A percentile compares a stretch with the other conserved stretches of the same genome.
These are phyloP conservation scores for Saccharomyces mikatae DNA, from an alignment of 805 yeast species.

Conservation along the genomic window DNA sequence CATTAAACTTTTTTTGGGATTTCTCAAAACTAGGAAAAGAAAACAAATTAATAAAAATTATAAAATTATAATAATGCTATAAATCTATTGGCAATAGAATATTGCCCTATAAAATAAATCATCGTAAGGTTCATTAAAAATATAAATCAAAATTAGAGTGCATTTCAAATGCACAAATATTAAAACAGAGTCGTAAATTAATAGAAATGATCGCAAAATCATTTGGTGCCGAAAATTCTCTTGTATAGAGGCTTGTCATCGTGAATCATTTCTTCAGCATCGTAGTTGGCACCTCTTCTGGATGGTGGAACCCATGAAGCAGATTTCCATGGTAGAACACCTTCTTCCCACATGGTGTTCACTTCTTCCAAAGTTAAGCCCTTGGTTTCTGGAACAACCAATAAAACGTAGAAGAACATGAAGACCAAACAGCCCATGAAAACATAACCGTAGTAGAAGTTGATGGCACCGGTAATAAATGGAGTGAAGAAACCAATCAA, in stretches of 20 bases:
- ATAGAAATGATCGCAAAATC: not conserved
- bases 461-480: constrained; percentile 54
- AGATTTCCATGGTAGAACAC: constrained; percentile 36
- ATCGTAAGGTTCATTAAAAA: not conserved
- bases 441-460: constrained; percentile 65
- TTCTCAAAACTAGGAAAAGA: not conserved
- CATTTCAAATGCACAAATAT: not conserved
- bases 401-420: constrained; percentile 57
- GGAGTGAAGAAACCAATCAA: constrained; percentile 69
- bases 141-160: not conserved
- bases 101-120: not conserved
- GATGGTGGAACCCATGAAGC: constrained; percentile 41
- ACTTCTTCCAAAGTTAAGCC: constrained; percentile 76
- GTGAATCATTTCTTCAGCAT: constrained; percentile 8
- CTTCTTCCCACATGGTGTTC: constrained; percentile 44
- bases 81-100: not conserved
- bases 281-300: constrained; percentile 14
- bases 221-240: constrained; percentile 6
- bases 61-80: too few relatives aligned
- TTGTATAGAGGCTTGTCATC: constrained; percentile 13
- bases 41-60: too few relatives aligned
- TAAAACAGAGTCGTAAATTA: not conserved
- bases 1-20: too few relatives aligned
- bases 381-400: constrained; percentile 67
- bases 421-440: constrained; percentile 53